Conservation (phyloP, 1,284 basidiomycete genomes). For the Naganishia sp. region DNA sequence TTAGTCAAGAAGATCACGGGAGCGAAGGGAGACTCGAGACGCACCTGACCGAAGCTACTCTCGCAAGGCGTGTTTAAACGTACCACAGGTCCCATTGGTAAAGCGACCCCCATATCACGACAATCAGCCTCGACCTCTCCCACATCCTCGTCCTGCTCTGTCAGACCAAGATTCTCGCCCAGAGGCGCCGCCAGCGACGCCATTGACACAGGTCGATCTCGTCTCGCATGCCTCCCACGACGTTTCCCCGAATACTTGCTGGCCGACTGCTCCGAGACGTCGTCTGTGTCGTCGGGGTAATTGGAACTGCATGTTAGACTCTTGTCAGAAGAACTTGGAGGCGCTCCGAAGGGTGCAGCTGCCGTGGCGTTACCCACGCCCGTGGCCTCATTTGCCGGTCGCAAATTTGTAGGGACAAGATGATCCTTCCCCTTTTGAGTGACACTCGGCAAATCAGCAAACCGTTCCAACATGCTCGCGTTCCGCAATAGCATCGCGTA, state of each 20-base stretch:
- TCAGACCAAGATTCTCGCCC: not conserved
- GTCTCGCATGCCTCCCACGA: slow-evolving; percentile 12
- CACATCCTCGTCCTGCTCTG: too few relatives aligned
- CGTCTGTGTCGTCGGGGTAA: slow-evolving; percentile 18
- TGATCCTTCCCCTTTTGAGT: not conserved
- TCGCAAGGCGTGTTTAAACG: slow-evolving; percentile 4
- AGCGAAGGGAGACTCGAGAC: not conserved
- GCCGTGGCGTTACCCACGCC: not conserved
- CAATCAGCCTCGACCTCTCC: not conserved
- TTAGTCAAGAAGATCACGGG: not conserved
- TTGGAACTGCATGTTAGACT: slow-evolving; percentile 18
- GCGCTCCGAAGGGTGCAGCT: not conserved
- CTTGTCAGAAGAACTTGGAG: slow-evolving; percentile 20
- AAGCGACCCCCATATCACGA: not conserved
- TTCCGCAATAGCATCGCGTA: slow-evolving; percentile 13
- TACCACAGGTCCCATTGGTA: not conserved
- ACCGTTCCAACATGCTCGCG: slow-evolving; percentile 13
- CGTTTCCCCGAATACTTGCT: slow-evolving; percentile 10
- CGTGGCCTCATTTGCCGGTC: too few relatives aligned
- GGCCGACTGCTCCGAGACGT: slow-evolving; percentile 10
- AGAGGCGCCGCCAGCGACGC: slow-evolving; percentile 19
- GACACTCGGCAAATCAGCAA: not conserved
- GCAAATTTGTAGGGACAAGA: too few relatives aligned
- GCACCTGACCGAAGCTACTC: slow-evolving; percentile 18
- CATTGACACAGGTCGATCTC: slow-evolving; percentile 13